These are phyloP conservation scores for Sophora flavescens DNA, from an alignment of 306 rosid species.

Conservation along the genomic window DNA sequence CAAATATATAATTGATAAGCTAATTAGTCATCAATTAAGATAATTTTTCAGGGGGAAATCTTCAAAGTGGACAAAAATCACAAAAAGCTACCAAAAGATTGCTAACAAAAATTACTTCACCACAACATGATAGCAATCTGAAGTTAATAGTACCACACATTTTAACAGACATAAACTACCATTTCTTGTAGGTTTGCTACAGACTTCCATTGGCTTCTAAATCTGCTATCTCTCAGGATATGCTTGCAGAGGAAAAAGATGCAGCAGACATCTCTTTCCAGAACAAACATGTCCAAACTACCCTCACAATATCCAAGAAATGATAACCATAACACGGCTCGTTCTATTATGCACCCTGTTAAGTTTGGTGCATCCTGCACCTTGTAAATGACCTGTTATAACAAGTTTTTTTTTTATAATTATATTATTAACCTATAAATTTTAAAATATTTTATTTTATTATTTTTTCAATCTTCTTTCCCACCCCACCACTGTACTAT, in stretches of 20 bases:
- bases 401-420: no score
- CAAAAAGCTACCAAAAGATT: neutral
- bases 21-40: slow-evolving; percentile 24
- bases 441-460: no score
- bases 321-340: neutral
- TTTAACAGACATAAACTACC: neutral
- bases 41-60: neutral
- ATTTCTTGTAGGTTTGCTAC: slow-evolving; percentile 14
- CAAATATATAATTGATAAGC: neutral
- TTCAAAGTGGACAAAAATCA: slow-evolving; percentile 6
- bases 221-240: neutral
- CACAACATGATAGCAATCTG: neutral
- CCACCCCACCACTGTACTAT: no score
- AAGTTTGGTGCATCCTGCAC: no score
- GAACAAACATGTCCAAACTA: slow-evolving; percentile 7
- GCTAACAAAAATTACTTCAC: neutral
- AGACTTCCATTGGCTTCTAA: neutral
- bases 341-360: no score
- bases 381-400: no score
- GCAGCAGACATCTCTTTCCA: slow-evolving; percentile 3
- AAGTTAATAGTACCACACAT: neutral
- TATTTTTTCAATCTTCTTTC: no score
- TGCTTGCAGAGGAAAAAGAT: slow-evolving; percentile 13
- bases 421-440: no score
- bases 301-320: slow-evolving; percentile 26